Base-by-base conservation (phyloP, 78 protist genomes). In the Chrysochromulina tobinii region DNA sequence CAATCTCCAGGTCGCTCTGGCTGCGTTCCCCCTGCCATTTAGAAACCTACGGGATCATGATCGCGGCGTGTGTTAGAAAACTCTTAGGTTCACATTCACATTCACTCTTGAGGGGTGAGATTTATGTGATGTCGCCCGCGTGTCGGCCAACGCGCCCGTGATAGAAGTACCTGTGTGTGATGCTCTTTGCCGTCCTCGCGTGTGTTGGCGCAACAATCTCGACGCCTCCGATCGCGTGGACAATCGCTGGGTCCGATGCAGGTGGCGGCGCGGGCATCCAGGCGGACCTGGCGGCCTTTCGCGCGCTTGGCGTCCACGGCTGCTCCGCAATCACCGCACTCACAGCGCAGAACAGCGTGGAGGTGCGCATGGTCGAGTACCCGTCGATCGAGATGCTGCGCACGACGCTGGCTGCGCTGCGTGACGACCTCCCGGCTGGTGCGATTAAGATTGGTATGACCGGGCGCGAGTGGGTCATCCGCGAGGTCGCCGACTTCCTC, bases 391-490 rank as follows among this genome's bases (percentile, higher is more conserved):
- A 84, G 89, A 54, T 14, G 69, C 25, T 84, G 66, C 64, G 67
- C n/a, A 7, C 5, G 2, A 17, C 58, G 89, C 69, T 92, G 14
- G 50, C 9, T 5, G 58, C 61, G 3, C 61, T 85, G 18, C 68
- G n/a, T 61, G 84, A 2, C 54, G 94, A 92, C 91, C 25, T 87
- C 23, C 73, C 51, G 6, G 73, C 72, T 5, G 64, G 68, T 20
- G 94, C 75, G 38, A 20, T 92, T 61, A 92, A 92, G 91, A 72
- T 88, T 12, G 94, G 94, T 20, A 92, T 92, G 94, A 88, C 87
- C n/a, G 38, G 68, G n/a, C 1, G n/a, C 25, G 73, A 48, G 27
- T 55, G 0, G 66, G 58, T 57, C n/a, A 81, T 87, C 38, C 48
- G 0, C 18, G 73, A 7, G 27, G 81, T 77, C 23, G 89, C 57